Evolutionary conservation across 169 alveolate genomes (phyloP).

Genomic region (Plasmodium falciparum): DNA sequence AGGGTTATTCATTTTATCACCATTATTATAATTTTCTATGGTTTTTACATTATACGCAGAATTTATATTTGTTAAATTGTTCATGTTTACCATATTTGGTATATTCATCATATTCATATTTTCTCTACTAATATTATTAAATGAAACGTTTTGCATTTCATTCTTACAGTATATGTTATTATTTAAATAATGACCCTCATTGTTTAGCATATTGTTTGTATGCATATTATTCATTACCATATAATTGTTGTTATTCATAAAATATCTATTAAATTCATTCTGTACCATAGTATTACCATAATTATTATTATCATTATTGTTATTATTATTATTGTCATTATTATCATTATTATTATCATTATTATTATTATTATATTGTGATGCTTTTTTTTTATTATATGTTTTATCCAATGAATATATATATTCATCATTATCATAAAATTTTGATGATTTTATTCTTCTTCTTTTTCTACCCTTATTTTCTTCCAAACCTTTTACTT

Average conservation of each 20-base stretch:
- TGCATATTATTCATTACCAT: background rate
- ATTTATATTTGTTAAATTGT: slow-evolving; percentile 1
- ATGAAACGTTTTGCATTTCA: background rate
- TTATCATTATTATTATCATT: background rate
- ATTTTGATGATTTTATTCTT: background rate
- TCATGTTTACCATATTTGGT: slow-evolving; percentile 4
- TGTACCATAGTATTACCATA: background rate
- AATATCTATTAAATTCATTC: background rate
- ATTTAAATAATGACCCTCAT: background rate
- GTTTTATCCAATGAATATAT: background rate
- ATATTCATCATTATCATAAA: background rate
- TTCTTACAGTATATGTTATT: background rate
- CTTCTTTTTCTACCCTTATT: background rate
- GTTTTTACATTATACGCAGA: background rate
- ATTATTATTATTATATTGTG: background rate
- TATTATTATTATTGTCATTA: background rate
- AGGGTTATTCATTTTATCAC: background rate
- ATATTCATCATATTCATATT: slow-evolving; percentile 18
- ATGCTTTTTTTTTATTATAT: background rate
- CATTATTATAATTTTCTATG: slow-evolving; percentile 2
- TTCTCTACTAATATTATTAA: background rate
- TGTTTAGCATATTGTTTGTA: background rate
- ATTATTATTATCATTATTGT: background rate
- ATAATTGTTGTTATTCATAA: background rate
- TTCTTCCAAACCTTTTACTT: too few species aligned